Evolutionary conservation across 83 land plant genomes (phyloP), one percentile per base, ranked within the genome.

Genomic region (Isoetes engelmannii): DNA sequence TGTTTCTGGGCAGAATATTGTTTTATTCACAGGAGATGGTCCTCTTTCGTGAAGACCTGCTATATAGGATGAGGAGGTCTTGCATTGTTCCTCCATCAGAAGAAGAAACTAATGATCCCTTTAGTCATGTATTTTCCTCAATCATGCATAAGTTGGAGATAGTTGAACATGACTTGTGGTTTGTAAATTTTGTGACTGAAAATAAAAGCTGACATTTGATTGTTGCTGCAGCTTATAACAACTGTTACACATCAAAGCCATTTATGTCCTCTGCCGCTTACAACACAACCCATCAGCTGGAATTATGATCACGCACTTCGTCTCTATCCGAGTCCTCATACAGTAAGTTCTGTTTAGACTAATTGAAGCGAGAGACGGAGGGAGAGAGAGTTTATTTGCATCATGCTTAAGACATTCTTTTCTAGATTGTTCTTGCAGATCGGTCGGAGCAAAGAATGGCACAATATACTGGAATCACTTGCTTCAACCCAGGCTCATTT

Each of bases 401-500:
- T n/a, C n/a, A n/a, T n/a, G n/a, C n/a, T n/a, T n/a, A n/a, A n/a
- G n/a, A n/a, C n/a, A n/a, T n/a, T n/a, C n/a, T n/a, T n/a, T n/a
- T n/a, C n/a, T n/a, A 92, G 89, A 92, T 95, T 60, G 79, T 95
- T 37, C 77, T 95, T 50, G 99, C 84, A 7, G 99, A 95, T 51
- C 76, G 80, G 51, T 80, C 94, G 47, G 88, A 89, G 48, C 97
- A 91, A 79, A 91, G 87, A 71, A 84, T 83, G 28, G 84, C 92
- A 76, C 85, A 85, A 56, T 92, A 89, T 76, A 73, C 85, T 10
- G 99, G 99, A 65, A 84, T 89, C 45, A 95, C 97, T 44, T 88
- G 94, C 72, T 89, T 92, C 59, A 95, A 89, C 73, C 97, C 99
- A 5, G 99, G 99, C 49, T 95, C 99, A 47, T 95, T 95, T 81